Evolutionary conservation across 2,329 filamentous ascomycete genomes (phyloP).

Genomic region (Zasmidium angulare): DNA sequence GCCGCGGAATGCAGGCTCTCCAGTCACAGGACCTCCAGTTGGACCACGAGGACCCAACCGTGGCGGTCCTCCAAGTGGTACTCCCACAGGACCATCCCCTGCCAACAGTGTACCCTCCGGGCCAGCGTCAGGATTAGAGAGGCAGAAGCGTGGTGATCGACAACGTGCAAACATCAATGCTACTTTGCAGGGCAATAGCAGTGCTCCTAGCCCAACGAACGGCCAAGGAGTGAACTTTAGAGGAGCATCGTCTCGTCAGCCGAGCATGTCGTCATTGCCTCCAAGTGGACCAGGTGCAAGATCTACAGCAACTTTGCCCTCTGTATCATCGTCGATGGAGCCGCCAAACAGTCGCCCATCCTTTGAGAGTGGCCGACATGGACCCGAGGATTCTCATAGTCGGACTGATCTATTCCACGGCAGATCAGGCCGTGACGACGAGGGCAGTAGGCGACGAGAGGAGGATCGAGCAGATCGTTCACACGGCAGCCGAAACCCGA

Average conservation of each 20-base stretch:
- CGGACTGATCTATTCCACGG: conserved; percentile 25
- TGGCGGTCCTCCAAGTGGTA: conserved; percentile 22
- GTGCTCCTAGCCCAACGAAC: conserved; percentile 11
- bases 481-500: conserved; percentile 28
- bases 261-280: conserved; percentile 19
- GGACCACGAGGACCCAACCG: conserved; percentile 26
- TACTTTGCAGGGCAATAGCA: conserved; percentile 23
- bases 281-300: conserved; percentile 9
- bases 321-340: conserved; percentile 25
- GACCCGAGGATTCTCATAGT: conserved; percentile 1
- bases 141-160: conserved; percentile 21
- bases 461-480: conserved; percentile 26
- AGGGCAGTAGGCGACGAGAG: conserved; percentile 23
- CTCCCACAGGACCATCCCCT: conserved; percentile 33
- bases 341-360: conserved; percentile 13
- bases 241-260: conserved; percentile 31
- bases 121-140: conserved; percentile 26
- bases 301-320: conserved; percentile 6
- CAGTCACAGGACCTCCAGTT: conserved; percentile 30
- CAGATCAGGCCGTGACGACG: conserved; percentile 20
- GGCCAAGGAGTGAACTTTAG: conserved; percentile 32
- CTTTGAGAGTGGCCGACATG: conserved; percentile 10
- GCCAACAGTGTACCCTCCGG: conserved; percentile 28
- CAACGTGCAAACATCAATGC: conserved; percentile 30
- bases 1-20: conserved; percentile 26